These are phyloP conservation scores for Flaveria bidentis DNA, from an alignment of 129 eudicot genomes.

Conservation along the genomic window DNA sequence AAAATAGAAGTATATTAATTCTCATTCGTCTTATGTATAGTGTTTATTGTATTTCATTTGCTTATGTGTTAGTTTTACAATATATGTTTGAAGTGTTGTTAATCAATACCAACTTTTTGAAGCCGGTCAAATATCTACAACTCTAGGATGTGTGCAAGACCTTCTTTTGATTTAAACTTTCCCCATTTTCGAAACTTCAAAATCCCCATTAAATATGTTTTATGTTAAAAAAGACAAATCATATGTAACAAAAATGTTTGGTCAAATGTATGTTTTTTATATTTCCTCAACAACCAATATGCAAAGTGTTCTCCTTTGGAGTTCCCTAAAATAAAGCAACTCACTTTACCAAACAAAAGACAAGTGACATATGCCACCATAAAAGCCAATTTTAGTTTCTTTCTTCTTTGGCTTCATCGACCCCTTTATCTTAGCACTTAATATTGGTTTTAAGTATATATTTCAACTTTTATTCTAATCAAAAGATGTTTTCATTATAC, in stretches of 20 bases:
- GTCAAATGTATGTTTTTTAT: slow-evolving; percentile 27
- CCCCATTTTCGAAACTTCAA: slow-evolving; percentile 27
- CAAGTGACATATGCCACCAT: slow-evolving; percentile 46
- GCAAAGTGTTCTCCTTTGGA: slow-evolving; percentile 31
- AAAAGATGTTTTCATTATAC: not conserved
- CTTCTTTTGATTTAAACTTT: slow-evolving; percentile 42
- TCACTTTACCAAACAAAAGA: slow-evolving; percentile 38
- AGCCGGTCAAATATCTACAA: slow-evolving; percentile 39
- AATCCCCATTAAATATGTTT: slow-evolving; percentile 20
- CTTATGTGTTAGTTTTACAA: not conserved
- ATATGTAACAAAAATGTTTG: slow-evolving; percentile 40
- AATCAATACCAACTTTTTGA: slow-evolving; percentile 16
- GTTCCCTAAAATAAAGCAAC: slow-evolving; percentile 42
- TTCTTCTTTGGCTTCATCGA: slow-evolving; percentile 40
- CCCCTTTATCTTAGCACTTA: slow-evolving; percentile 2
- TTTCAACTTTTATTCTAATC: not conserved
- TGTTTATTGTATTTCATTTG: no score
- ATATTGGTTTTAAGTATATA: not conserved
- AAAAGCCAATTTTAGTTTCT: slow-evolving; percentile 51
- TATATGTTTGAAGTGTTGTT: not conserved
- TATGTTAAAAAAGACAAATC: slow-evolving; percentile 38
- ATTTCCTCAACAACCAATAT: slow-evolving; percentile 36
- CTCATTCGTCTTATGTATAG: no score
- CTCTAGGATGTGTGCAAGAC: slow-evolving; percentile 29
- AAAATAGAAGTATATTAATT: no score